phyloP scores from a whole-genome alignment of 2,329 filamentous ascomycete genomes.

The Fusarium temperatum region DNA sequence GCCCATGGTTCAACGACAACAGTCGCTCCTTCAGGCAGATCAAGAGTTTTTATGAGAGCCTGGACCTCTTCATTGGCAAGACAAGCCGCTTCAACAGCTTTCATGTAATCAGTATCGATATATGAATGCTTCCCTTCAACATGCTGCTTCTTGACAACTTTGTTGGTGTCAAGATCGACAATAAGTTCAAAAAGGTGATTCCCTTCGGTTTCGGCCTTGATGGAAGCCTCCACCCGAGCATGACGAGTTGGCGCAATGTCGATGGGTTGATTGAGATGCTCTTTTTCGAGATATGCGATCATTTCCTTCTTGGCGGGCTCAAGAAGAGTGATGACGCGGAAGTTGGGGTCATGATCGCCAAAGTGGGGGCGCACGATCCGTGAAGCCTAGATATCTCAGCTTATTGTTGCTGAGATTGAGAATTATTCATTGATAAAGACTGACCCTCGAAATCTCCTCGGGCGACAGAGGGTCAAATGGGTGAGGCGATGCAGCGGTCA shows the following conservation, averaged over 20 bases:
- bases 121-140: conserved; percentile 56
- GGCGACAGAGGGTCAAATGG: conserved; percentile 42
- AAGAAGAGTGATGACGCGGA: conserved; percentile 59
- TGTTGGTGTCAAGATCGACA: conserved; percentile 41
- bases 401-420: not conserved
- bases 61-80: conserved; percentile 54
- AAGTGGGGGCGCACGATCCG: conserved; percentile 37
- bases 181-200: conserved; percentile 44
- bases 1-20: conserved; percentile 65
- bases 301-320: conserved; percentile 61
- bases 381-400: conserved; percentile 29
- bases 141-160: conserved; percentile 42
- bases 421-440: not conserved
- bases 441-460: conserved; percentile 39
- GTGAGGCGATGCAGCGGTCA: conserved; percentile 9
- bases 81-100: conserved; percentile 57
- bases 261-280: conserved; percentile 43
- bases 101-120: conserved; percentile 59
- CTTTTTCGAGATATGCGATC: conserved; percentile 54
- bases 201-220: conserved; percentile 9
- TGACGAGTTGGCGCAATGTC: conserved; percentile 42
- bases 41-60: conserved; percentile 51
- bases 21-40: conserved; percentile 54
- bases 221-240: conserved; percentile 52
- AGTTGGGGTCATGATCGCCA: conserved; percentile 45